These are phyloP conservation scores for Arabis hirsuta DNA, from an alignment of 345 rosid species.

Conservation along the genomic window DNA sequence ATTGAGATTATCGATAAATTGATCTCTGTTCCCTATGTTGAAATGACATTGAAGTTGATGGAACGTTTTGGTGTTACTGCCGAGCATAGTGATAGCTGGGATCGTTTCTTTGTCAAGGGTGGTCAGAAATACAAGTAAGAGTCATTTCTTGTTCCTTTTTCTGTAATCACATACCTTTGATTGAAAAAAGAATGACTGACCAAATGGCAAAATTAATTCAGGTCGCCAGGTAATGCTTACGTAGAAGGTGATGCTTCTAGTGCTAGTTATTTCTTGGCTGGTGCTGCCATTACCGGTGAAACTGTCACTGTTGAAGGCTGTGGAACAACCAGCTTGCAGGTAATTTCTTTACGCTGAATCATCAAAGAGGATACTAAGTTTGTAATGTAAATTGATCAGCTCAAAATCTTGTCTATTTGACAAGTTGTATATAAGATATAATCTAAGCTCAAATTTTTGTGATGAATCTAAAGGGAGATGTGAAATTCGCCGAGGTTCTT, in stretches of 20 bases:
- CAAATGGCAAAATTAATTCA: conserved; percentile 41
- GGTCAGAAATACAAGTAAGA: conserved; percentile 88
- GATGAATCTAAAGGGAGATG: conserved; percentile 68
- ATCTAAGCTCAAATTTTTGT: conserved; percentile 15
- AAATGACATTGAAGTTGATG: conserved; percentile 97
- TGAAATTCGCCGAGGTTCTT: conserved; percentile 90
- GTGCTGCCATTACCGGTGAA: conserved; percentile 96
- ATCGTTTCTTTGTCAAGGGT: conserved; percentile 75
- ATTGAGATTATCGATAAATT: conserved; percentile 85
- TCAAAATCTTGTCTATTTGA: not conserved
- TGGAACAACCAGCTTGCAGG: conserved; percentile 94
- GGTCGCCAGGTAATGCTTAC: conserved; percentile 91
- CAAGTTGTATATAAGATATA: not conserved
- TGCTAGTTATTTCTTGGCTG: conserved; percentile 98
- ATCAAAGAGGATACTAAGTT: not conserved
- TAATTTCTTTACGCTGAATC: conserved; percentile 30
- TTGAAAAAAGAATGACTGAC: not conserved
- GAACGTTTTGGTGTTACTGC: conserved; percentile 82
- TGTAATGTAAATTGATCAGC: not conserved
- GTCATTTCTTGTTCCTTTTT: conserved; percentile 32
- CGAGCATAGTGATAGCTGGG: conserved; percentile 83
- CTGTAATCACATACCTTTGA: not conserved
- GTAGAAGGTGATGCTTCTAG: conserved; percentile 99
- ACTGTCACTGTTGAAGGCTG: conserved; percentile 96
- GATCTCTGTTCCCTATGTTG: conserved; percentile 94